A percentile compares a stretch with the other conserved stretches of the same genome.
Conservation (phyloP, 495 filamentous ascomycete species). For the Penicillium paradoxum region DNA sequence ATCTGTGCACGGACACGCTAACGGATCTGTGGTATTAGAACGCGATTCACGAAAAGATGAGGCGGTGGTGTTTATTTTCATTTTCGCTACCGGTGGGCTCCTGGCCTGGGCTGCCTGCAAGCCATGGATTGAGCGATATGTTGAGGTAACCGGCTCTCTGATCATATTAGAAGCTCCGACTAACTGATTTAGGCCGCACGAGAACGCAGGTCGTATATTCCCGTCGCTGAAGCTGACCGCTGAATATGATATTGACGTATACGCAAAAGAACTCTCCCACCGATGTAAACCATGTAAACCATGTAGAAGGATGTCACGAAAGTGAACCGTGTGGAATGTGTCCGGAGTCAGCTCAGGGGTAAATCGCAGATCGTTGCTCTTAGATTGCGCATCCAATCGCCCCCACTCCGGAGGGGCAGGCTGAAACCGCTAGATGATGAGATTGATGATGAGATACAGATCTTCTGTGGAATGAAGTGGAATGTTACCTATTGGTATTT, state of each 20-base stretch:
- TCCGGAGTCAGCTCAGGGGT: not conserved
- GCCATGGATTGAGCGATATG: constrained; percentile 57
- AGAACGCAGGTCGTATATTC: constrained; percentile 43
- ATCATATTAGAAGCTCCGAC: not conserved
- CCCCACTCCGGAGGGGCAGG: not conserved
- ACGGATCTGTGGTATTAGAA: constrained; percentile 43
- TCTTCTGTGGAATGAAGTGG: too few species aligned
- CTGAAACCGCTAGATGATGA: too few species aligned
- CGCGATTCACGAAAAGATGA: constrained; percentile 85
- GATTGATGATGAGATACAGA: not conserved
- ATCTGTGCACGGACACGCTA: constrained; percentile 7
- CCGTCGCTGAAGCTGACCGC: constrained; percentile 30
- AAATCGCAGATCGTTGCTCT: not conserved
- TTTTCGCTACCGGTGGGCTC: constrained; percentile 77
- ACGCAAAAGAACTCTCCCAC: too few species aligned
- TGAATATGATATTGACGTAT: constrained; percentile 10
- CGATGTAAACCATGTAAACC: too few species aligned
- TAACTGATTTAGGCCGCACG: constrained; percentile 31
- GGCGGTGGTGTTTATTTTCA: constrained; percentile 88
- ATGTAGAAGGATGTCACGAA: not conserved
- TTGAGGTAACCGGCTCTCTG: constrained; percentile 37
- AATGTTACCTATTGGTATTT: too few species aligned
- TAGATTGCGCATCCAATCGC: not conserved
- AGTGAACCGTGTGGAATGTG: not conserved
- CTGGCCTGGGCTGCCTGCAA: constrained; percentile 73